Evolutionary conservation across 768 basidiomycete species (phyloP), one percentile per base, ranked within the genome.

Genomic region (Xerocomus potaroensis): DNA sequence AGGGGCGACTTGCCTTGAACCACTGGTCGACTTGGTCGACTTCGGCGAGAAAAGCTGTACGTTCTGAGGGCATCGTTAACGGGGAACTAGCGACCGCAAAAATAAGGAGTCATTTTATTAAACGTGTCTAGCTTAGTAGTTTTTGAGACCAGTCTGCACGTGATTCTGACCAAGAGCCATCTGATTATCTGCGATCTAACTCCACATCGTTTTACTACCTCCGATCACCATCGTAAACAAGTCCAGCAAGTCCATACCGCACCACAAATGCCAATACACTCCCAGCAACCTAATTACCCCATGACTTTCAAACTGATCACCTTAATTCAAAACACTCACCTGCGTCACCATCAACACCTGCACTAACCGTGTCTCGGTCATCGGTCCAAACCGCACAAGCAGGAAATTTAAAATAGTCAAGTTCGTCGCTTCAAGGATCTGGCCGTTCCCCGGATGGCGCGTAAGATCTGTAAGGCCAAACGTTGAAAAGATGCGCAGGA

Each of bases 191-290:
- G n/a, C 56, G 57, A 61, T 51, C 34, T 49, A 63, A 48, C 54
- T 53, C 61, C 51, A 51, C 26, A 41, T 31, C 6, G 10, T 15
- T 15, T 31, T 33, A 38, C 66, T 72, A 92, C 62, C 91, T 72
- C 62, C 94, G 76, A 69, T 92, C 91, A 9, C 91, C 92, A 59
- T 95, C 94, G 62, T 96, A 99, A 35, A 96, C 77, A 45, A 95
- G 73, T 38, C 86, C 79, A 4, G 91, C 92, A 11, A 94, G 74
- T 8, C 93, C 94, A 58, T 99, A 97, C 56, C 95, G 76, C 26
- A 98, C 78, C 18, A 76, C 71, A 64, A 98, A 98, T 8, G 91
- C 96, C 9, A 88, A 44, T 4, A 79, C 57, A 65, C 91, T 96
- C 36, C 94, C 88, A 9, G 73, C 69, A 49, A 84, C 65, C 86